A percentile compares a stretch with the other conserved stretches of the same genome.
Conservation (phyloP, 2,329 filamentous ascomycete species). For the Talaromyces sp. region DNA sequence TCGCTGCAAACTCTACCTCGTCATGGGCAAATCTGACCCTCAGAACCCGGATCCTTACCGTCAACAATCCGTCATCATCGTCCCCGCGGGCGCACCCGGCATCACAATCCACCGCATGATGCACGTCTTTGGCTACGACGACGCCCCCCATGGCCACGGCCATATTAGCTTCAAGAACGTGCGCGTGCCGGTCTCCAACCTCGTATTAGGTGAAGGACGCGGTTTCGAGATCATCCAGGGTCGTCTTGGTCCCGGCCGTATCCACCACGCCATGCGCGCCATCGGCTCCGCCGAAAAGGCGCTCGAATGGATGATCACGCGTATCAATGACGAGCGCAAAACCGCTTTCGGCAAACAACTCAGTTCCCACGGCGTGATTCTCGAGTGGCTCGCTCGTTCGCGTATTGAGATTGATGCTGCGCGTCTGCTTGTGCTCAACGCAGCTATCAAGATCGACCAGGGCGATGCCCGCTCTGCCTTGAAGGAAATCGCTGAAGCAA, state of each 20-base stretch:
- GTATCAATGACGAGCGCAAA: conserved; percentile 88
- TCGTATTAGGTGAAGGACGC: conserved; percentile 87
- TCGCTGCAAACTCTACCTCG: conserved; percentile 87
- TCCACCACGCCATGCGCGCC: conserved; percentile 95
- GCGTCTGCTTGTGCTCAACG: conserved; percentile 85
- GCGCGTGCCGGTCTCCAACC: conserved; percentile 74
- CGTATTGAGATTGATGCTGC: conserved; percentile 92
- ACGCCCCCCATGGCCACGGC: conserved; percentile 96
- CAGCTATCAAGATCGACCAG: conserved; percentile 90
- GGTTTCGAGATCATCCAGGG: conserved; percentile 99
- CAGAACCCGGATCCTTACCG: conserved; percentile 72
- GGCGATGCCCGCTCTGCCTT: conserved; percentile 83
- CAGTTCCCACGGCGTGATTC: conserved; percentile 84
- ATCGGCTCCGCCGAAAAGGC: conserved; percentile 89
- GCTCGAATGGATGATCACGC: conserved; percentile 89
- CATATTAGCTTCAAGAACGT: conserved; percentile 89
- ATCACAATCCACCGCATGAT: conserved; percentile 94
- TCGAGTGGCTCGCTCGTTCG: conserved; percentile 90
- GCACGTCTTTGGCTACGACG: conserved; percentile 90
- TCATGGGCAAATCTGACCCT: conserved; percentile 90
- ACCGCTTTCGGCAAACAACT: conserved; percentile 87
- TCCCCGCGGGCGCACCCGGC: conserved; percentile 74
- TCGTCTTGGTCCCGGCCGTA: conserved; percentile 88
- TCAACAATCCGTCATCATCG: conserved; percentile 90
- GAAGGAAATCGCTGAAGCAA: conserved; percentile 91